A percentile compares a stretch with the other conserved stretches of the same genome.
These are phyloP conservation scores for Backusella circina DNA, from an alignment of 192 early-diverging fungal genomes.

Conservation along the genomic window DNA sequence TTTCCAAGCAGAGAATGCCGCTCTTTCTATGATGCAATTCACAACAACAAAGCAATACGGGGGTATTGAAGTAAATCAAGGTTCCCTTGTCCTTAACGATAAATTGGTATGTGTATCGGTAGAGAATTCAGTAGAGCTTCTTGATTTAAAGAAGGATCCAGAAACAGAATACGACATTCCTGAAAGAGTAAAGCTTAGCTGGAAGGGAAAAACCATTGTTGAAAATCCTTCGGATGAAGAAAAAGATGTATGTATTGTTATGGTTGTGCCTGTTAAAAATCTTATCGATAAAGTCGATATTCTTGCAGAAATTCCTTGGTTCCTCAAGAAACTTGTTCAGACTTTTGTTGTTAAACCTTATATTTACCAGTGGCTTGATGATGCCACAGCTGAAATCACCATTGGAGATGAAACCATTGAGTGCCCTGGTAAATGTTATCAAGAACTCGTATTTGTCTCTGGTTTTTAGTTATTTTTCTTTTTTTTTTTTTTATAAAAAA, in stretches of 20 bases:
- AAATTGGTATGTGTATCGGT: constrained; percentile 71
- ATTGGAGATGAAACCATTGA: constrained; percentile 63
- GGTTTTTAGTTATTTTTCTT: constrained; percentile 23
- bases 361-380: constrained; percentile 90
- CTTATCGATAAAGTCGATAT: constrained; percentile 85
- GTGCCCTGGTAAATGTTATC: constrained; percentile 69
- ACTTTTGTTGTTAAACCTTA: constrained; percentile 91
- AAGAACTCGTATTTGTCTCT: constrained; percentile 76
- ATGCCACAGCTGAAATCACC: constrained; percentile 63
- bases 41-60: constrained; percentile 70
- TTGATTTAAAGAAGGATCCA: constrained; percentile 58
- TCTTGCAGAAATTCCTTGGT: constrained; percentile 82
- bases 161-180: constrained; percentile 86
- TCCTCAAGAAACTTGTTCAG: constrained; percentile 85
- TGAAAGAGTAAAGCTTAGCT: constrained; percentile 62
- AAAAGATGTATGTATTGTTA: constrained; percentile 58
- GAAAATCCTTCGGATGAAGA: constrained; percentile 56
- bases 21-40: constrained; percentile 73
- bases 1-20: constrained; percentile 67
- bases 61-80: constrained; percentile 66
- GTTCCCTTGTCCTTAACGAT: constrained; percentile 63
- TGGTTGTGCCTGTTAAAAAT: constrained; percentile 59
- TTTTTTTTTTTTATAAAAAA: background rate
- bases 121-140: constrained; percentile 67
- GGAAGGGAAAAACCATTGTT: constrained; percentile 72